Base-by-base conservation (phyloP, 78 protist genomes). In the Mantamonas sphyraenae region DNA sequence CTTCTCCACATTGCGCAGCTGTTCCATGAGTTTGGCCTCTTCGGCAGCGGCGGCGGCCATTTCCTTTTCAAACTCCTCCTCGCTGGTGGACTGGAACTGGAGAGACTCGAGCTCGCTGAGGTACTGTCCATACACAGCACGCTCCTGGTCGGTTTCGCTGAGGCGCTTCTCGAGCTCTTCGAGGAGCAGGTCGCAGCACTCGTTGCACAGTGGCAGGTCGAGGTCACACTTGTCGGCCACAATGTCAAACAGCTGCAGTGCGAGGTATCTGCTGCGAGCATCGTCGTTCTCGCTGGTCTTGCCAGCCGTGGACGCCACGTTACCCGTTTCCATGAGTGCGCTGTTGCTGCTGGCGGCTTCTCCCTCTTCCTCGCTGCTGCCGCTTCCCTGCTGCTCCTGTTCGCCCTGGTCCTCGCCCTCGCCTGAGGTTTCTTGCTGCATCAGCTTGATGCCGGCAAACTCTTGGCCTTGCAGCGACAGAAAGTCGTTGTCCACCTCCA, bases 141-240 rank as follows among this genome's bases (percentile, higher is more conserved):
- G 53, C 19, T 53, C 64, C 10, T 10, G 39, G 39, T 7, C 37
- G 35, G 61, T 30, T 3, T 53, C 74, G 9, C 8, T 51, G 20
- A 69, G 14, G 16, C 28, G 45, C 50, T 37, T 12, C 30, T 69
- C 68, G 31, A 59, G 65, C 20, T 20, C 56, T 8, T 0, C 0
- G 10, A 22, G 42, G 19, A 60, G 56, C 39, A 2, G 19, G 26
- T 65, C 74, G 26, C 42, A 3, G 38, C 80, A 75, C 53, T 75
- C 80, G 14, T 3, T 37, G 72, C 80, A 75, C 58, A 75, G 20
- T 24, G 80, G 80, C 28, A 26, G 51, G 60, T 75, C 80, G 8
- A 4, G 0, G 20, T 64, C 55, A 4, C 31, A 5, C 24, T 55
- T 40, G 24, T 58, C 59, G 50, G 80, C 28, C 62, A 34, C 42